A percentile compares a stretch with the other conserved stretches of the same genome.
phyloP scores from a whole-genome alignment of 2,329 filamentous ascomycete genomes.

The Ceratocystis lukuohia region DNA sequence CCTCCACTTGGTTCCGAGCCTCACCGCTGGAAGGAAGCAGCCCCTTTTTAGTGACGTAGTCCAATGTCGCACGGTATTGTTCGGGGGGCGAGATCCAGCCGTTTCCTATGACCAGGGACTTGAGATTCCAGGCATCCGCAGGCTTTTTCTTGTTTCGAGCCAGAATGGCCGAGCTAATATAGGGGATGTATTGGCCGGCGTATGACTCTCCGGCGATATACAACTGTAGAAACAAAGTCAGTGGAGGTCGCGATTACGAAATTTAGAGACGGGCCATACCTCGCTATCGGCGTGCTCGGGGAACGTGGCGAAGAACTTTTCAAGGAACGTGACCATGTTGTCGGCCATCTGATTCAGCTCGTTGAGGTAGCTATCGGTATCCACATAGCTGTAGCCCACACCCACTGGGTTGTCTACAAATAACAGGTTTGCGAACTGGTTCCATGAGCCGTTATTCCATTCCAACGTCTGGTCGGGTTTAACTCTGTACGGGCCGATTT shows the following conservation, averaged over 20 bases:
- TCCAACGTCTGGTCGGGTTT: slow-evolving; percentile 57
- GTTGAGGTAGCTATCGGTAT: slow-evolving; percentile 72
- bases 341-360: slow-evolving; percentile 80
- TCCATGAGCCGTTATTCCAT: slow-evolving; percentile 92
- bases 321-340: slow-evolving; percentile 77
- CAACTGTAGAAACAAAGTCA: slow-evolving; percentile 40
- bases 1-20: slow-evolving; percentile 45
- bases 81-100: slow-evolving; percentile 89
- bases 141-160: slow-evolving; percentile 61
- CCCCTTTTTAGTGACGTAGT: slow-evolving; percentile 58
- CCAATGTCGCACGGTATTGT: slow-evolving; percentile 79
- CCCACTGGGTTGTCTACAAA: slow-evolving; percentile 97
- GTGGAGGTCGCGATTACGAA: neutral
- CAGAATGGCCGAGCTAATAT: slow-evolving; percentile 83
- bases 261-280: slow-evolving; percentile 41
- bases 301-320: slow-evolving; percentile 83
- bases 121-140: slow-evolving; percentile 54
- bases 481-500: slow-evolving; percentile 84
- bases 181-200: slow-evolving; percentile 92
- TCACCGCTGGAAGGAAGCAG: slow-evolving; percentile 38
- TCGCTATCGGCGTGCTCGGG: slow-evolving; percentile 86
- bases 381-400: slow-evolving; percentile 90
- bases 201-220: slow-evolving; percentile 92
- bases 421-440: slow-evolving; percentile 91
- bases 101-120: slow-evolving; percentile 85